Base-by-base conservation (phyloP, 345 rosid genomes). In the Zanthoxylum bungeanum region DNA sequence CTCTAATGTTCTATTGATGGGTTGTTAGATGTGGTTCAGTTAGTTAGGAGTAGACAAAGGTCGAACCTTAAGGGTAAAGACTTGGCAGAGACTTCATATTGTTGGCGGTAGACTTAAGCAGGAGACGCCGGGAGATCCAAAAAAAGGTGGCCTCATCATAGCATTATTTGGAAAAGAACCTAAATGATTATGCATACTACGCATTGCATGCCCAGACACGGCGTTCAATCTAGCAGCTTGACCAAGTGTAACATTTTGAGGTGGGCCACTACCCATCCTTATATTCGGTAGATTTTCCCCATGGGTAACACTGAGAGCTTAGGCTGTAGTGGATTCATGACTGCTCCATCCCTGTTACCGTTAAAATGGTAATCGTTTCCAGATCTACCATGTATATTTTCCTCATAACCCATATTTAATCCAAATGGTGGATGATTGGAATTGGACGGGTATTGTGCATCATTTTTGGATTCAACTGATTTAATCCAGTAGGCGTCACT, bases 81-180 rank as follows among this genome's bases (percentile, higher is more conserved):
- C 98, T 80, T 90, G 67, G 92, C 87, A 60, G 95, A 78, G 75
- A 94, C 91, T 92, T 94, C 98, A 75, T 94, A 97, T 67, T 88
- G 92, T 71, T 83, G 89, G 55, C 93, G 64, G 77, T 92, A 94
- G 60, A 68, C 83, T 76, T 92, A 97, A 70, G 75, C 90, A 46
- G 98, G 78, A 5, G 98, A 85, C 72, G 77, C 87, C 92, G 24
- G 83, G 60, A 57, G 85, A 69, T 72, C 86, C 85, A 66, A 58
- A 55, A 27, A 79, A 75, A n/a, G 92, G 86, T 49, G 87, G 83
- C 78, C 86, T 80, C 71, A 33, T 62, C 66, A 75, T 55, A 71
- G 86, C 73, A 68, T 81, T 81, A 76, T 78, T 78, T 73, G 91
- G 33, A 79, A 86, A 86, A 53, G 93, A 82, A 47, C 73, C 81